Percentiles rank a stretch among this genome's conserved stretches.
Evolutionary conservation across 768 basidiomycete species (phyloP).

Genomic region (Candolleomyces eurysporus): DNA sequence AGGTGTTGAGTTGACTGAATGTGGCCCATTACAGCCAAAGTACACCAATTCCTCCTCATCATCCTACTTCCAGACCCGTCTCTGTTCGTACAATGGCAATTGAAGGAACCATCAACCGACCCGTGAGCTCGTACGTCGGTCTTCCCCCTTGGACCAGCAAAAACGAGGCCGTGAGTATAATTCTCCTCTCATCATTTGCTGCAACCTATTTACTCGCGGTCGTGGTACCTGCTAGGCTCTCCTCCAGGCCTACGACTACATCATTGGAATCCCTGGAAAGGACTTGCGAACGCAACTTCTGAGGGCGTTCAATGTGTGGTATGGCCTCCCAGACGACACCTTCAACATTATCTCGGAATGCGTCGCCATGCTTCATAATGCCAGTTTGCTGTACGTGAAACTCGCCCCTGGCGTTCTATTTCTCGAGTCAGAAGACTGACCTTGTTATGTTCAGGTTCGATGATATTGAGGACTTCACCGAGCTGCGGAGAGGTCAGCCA

Average conservation of each 20-base stretch:
- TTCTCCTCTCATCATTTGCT: neutral
- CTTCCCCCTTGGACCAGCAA: neutral
- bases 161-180: neutral
- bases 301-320: constrained; percentile 85
- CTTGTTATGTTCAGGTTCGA: constrained; percentile 56
- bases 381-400: constrained; percentile 69
- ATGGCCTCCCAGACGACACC: constrained; percentile 65
- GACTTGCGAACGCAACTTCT: constrained; percentile 79
- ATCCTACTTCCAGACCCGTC: too few relatives aligned
- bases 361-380: constrained; percentile 85
- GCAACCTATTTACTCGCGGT: neutral
- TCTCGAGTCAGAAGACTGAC: neutral
- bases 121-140: neutral
- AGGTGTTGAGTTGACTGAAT: too few relatives aligned
- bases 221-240: constrained; percentile 35
- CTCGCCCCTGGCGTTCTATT: neutral
- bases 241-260: constrained; percentile 80
- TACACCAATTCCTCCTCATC: too few relatives aligned
- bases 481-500: constrained; percentile 77
- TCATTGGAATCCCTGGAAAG: constrained; percentile 77
- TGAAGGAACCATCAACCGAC: neutral
- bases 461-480: constrained; percentile 85
- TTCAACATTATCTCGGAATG: constrained; percentile 65
- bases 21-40: too few relatives aligned
- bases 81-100: neutral